Base-by-base conservation (phyloP, 2,329 filamentous ascomycete species). In the Phaeosphaeria sp. region DNA sequence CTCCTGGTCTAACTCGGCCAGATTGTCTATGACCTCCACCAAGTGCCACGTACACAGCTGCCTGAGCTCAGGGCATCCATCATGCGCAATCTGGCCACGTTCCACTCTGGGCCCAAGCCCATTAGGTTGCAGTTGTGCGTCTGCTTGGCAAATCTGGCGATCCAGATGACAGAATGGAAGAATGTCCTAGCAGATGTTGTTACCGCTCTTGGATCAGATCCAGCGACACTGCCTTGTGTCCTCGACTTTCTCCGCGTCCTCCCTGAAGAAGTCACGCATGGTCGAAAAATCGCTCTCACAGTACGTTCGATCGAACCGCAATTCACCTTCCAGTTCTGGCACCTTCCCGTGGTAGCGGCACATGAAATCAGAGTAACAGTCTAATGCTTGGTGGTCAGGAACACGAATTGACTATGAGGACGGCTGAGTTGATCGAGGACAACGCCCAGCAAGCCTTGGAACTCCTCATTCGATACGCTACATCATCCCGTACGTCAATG, bases 271-370 rank as follows among this genome's bases (percentile, higher is more conserved):
- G 95, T 99, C 75, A 98, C 92, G 69, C 94, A 99, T 85, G 95
- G 95, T 82, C 92, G 95, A 81, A 99, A 98, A 84, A 97, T 99
- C 85, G 97, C 93, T 85, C 86, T 99, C 82, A 93, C 92, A 87
- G 93, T 97, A 95, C 83, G 92, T 94, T 86, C 88, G 90, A 83
- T 83, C 78, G 77, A 78, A 52, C 62, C 68, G 70, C 69, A 66
- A 66, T 62, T 67, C 65, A 75, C 68, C 70, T 71, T 68, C 73
- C 72, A 73, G 74, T 55, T 50, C 72, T 71, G 78, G 73, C 76
- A 77, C 60, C 62, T 68, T 59, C 67, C 69, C 60, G 62, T 64
- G 69, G 65, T 72, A 64, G 65, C 68, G 71, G 72, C 67, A 70
- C 65, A 60, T 72, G 59, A 66, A 66, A 64, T 74, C 64, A 77